These are phyloP conservation scores for Xylaria sp. DNA, from an alignment of 2,329 filamentous ascomycete genomes.

Conservation along the genomic window DNA sequence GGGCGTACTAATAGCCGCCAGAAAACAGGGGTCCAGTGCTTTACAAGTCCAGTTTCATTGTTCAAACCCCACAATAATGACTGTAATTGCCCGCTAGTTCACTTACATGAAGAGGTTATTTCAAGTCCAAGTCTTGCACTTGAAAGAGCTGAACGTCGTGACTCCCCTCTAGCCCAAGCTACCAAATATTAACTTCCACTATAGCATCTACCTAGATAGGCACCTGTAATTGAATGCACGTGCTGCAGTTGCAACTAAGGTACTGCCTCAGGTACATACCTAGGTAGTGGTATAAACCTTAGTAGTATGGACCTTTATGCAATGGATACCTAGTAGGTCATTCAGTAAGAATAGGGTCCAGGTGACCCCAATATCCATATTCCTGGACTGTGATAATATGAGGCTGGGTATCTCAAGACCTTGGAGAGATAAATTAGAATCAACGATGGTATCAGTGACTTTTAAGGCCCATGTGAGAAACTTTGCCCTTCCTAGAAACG, in stretches of 20 bases:
- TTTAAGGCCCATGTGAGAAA: slow-evolving; percentile 16
- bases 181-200: neutral
- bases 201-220: neutral
- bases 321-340: neutral
- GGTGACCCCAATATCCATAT: neutral
- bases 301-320: neutral
- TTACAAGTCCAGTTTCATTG: neutral
- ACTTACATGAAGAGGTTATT: neutral
- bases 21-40: too few species aligned
- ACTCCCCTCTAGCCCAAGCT: neutral
- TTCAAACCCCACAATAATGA: neutral
- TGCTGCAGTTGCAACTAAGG: neutral
- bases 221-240: too few species aligned
- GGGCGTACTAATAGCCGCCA: too few species aligned
- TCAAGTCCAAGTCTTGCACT: neutral
- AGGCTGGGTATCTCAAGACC: neutral
- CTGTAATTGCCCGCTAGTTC: neutral
- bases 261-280: neutral
- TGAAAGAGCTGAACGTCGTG: neutral
- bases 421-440: slow-evolving; percentile 1
- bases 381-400: neutral
- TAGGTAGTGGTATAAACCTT: too few species aligned
- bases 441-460: slow-evolving; percentile 25
- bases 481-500: slow-evolving; percentile 31
- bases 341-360: neutral